A percentile compares a stretch with the other conserved stretches of the same genome.
phyloP scores from a whole-genome alignment of 345 rosid genomes.

The Syzygium grande region DNA sequence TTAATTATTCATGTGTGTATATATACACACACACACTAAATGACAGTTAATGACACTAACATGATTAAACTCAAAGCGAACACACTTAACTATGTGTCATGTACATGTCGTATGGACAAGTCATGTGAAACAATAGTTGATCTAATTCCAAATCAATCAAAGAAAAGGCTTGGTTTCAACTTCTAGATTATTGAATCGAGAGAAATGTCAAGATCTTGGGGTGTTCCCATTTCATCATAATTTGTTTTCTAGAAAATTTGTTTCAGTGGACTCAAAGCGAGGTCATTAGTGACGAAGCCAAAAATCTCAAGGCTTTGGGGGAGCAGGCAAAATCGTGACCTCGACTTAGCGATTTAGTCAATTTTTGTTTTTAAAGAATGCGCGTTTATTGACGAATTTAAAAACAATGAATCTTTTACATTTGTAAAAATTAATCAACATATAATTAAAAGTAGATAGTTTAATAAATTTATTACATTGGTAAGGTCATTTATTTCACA shows the following conservation, averaged over 20 bases:
- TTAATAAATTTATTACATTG: not conserved
- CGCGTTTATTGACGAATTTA: not conserved
- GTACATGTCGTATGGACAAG: not conserved
- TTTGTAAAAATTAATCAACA: not conserved
- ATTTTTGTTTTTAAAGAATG: not conserved
- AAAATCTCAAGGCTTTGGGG: not conserved
- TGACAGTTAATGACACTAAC: not conserved
- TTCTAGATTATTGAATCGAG: not conserved
- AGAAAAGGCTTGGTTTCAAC: not conserved
- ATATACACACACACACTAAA: accelerated
- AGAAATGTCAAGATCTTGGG: not conserved
- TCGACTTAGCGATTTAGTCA: not conserved
- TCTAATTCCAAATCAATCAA: not conserved
- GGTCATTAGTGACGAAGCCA: not conserved
- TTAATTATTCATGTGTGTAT: not conserved
- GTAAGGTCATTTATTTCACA: not conserved
- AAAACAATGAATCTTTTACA: not conserved
- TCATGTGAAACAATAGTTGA: not conserved
- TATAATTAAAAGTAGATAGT: no score
- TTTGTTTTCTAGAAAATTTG: not conserved
- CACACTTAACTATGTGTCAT: not conserved
- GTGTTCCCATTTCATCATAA: not conserved
- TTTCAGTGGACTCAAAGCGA: not conserved
- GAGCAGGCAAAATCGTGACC: not conserved
- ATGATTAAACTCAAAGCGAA: not conserved